Evolutionary conservation across 1,139 yeast species (phyloP), one percentile per base, ranked within the genome.

Genomic region (Groenewaldozyma auringiensis): DNA sequence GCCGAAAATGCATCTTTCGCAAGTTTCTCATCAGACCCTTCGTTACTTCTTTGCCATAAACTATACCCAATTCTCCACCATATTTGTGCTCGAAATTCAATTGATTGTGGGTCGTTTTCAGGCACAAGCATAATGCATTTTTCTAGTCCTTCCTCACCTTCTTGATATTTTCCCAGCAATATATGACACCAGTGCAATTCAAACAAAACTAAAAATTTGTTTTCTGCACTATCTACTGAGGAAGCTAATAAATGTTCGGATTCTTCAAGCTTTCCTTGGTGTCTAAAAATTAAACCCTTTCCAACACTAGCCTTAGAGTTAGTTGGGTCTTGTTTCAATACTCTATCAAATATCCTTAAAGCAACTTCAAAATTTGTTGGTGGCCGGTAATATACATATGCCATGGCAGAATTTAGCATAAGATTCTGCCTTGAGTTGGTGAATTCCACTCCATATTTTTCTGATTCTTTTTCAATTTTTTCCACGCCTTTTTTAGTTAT

Each of bases 351-450:
- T 22, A 88, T 65, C 41, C 77, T 78, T 39, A 84, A 62, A 0
- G 98, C 97, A 35, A 81, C 71, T 8, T 76, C 71, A 58, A 79
- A 87, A 62, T 89, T 84, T 62, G 87, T 87, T 3, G 97, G 98
- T 0, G 96, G 85, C 60, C 89, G 95, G 59, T 81, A 76, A 58
- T 84, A 83, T 0, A 95, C 86, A 58, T 87, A 85, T 0, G 84
- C 75, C 2, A 81, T 76, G 0, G 94, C 97, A 46, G 86, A 69
- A 16, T 78, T 71, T 42, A 88, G 74, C 21, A 83, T 69, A 21
- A 86, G 66, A 46, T 81, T 83, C 46, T 73, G 74, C 52, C 74
- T 76, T 0, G 88, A 71, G 50, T 79, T 67, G 1, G 61, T 59
- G 41, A 84, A 69, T 18, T 66, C 61, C 4, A 72, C 64, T 11